Percentiles rank a stretch among this genome's conserved stretches.
Evolutionary conservation across 257 asterid genomes (phyloP).

Genomic region (Solanum rostratum): DNA sequence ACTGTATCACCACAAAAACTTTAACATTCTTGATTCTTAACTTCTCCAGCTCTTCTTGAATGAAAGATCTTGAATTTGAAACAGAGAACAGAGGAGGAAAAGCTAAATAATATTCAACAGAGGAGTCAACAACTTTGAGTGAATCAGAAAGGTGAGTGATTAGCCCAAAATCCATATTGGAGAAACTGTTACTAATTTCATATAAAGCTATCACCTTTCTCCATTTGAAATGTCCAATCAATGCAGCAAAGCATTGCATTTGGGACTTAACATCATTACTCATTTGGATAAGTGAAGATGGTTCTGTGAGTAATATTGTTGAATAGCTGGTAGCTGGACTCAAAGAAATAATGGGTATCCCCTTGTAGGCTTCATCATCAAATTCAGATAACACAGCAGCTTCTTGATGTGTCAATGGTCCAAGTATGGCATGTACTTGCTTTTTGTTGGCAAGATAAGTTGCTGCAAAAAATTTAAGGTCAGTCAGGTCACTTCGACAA

Average conservation of each 20-base stretch:
- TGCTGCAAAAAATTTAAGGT: constrained; percentile 17
- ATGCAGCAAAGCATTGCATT: constrained; percentile 34
- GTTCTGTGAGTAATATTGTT: background rate
- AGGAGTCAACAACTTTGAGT: constrained; percentile 16
- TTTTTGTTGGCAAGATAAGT: constrained; percentile 18
- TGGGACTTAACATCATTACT: constrained; percentile 12
- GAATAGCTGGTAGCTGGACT: constrained; percentile 15
- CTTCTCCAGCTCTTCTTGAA: constrained; percentile 19
- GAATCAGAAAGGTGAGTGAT: constrained; percentile 32
- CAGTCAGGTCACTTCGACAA: background rate
- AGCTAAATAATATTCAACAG: constrained; percentile 14
- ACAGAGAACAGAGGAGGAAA: constrained; percentile 22
- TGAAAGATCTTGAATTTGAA: background rate
- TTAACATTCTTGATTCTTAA: constrained; percentile 10
- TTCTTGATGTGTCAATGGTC: constrained; percentile 35
- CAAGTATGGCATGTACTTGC: constrained; percentile 31
- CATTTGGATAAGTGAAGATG: constrained; percentile 18
- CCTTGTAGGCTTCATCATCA: background rate
- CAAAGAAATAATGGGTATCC: constrained; percentile 28
- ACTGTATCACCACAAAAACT: constrained; percentile 25
- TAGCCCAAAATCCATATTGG: constrained; percentile 12
- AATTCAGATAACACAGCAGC: constrained; percentile 25
- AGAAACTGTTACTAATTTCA: constrained; percentile 18
- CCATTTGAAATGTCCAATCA: constrained; percentile 45
- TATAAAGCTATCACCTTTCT: constrained; percentile 28